Base-by-base conservation (phyloP, 805 yeast genomes). In the Kodamaea kaohsiungensis region DNA sequence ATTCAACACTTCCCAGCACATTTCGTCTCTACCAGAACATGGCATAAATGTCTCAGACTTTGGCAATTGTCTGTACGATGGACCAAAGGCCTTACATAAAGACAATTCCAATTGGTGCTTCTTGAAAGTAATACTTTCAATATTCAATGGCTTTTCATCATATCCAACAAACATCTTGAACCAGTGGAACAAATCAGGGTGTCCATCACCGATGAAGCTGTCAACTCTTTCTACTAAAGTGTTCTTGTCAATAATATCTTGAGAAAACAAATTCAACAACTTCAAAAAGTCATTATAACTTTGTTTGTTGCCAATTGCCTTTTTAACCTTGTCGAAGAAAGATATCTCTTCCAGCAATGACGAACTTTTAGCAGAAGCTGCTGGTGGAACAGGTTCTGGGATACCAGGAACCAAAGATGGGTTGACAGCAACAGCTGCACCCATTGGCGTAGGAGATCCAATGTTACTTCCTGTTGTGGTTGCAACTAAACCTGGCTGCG, bases 1-100 rank as follows among this genome's bases (percentile, higher is more conserved):
- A 70, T 95, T 95, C 62, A 95, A 80, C 13, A 95, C 97, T 66
- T 93, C 98, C 98, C 98, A 93, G 69, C 99, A 95, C 92, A 95
- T 89, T 63, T 93, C 98, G 71, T 95, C 99, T 64, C 99, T 85
- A 15, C 99, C 99, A 8, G 96, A 89, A 64, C 98, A 93, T 18
- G 98, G 98, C 96, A 91, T 91, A 65, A 84, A 89, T 0, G 97
- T 90, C 68, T 93, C 98, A 0, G 95, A 84, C 64, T 92, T 92
- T 25, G 99, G 99, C 52, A 93, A 78, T 64, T 89, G 84, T 65
- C 98, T 84, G 70, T 95, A 95, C 45, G 97, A 89, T 16, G 98
- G 98, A 9, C 98, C 98, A 65, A 89, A 90, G 3, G 97, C 89
- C 68, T 95, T 90, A 73, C 98, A 95, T 63, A 90, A 79, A 30